phyloP scores from a whole-genome alignment of 2,329 filamentous ascomycete species.

The Fusarium falciforme region DNA sequence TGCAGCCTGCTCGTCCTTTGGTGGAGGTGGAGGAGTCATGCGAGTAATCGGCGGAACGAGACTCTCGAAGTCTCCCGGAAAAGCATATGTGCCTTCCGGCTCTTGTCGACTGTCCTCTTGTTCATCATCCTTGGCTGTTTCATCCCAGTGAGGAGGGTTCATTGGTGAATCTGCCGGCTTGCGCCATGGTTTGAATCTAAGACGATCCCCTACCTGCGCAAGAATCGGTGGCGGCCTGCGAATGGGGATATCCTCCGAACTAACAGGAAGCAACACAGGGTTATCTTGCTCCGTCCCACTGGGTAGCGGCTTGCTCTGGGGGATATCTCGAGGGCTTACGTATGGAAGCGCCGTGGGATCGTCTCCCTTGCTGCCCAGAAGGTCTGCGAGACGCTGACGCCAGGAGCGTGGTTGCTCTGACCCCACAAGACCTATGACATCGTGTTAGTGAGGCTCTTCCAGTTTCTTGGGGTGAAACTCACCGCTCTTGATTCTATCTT shows the following conservation, averaged over 20 bases:
- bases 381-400: constrained; percentile 13
- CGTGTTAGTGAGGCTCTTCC: not conserved
- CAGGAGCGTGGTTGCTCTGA: constrained; percentile 6
- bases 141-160: not conserved
- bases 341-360: constrained; percentile 36
- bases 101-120: not conserved
- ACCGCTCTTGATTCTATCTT: constrained; percentile 34
- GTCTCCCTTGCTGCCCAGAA: constrained; percentile 5
- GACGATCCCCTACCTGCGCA: constrained; percentile 11
- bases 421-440: constrained; percentile 24
- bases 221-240: constrained; percentile 7
- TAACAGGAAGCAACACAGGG: constrained; percentile 24
- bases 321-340: constrained; percentile 28
- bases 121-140: not conserved
- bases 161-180: not conserved
- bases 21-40: not conserved
- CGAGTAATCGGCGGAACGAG: not conserved
- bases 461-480: constrained; percentile 11
- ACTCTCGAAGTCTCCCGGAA: not conserved
- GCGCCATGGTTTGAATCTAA: constrained; percentile 23
- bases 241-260: constrained; percentile 26
- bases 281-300: not conserved
- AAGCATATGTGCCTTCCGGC: not conserved
- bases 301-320: constrained; percentile 22
- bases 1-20: not conserved